These are phyloP conservation scores for Trametes villosa DNA, from an alignment of 768 basidiomycete genomes.

Conservation along the genomic window DNA sequence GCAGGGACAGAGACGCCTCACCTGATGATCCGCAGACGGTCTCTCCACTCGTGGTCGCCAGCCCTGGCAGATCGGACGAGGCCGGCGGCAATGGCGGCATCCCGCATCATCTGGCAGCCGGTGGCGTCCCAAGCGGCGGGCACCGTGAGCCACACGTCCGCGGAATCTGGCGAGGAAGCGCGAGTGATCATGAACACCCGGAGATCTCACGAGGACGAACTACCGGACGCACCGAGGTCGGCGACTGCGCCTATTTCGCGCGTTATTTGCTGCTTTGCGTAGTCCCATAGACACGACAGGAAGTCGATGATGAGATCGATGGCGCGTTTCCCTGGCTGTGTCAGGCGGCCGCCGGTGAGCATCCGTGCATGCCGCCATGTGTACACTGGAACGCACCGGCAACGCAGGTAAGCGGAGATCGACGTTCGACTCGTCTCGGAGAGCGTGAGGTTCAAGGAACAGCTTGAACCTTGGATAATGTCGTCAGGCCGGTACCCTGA, in stretches of 20 bases:
- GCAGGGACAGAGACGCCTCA: constrained; percentile 31
- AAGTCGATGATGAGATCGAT: constrained; percentile 85
- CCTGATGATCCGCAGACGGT: constrained; percentile 84
- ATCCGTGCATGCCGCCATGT: neutral
- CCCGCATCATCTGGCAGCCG: constrained; percentile 85
- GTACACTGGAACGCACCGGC: constrained; percentile 56
- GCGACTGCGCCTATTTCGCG: constrained; percentile 85
- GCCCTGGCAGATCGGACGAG: constrained; percentile 74
- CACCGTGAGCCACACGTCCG: constrained; percentile 85
- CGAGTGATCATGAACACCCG: constrained; percentile 5
- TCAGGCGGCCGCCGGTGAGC: neutral
- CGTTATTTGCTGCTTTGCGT: constrained; percentile 86
- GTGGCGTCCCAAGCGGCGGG: constrained; percentile 91
- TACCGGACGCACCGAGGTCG: constrained; percentile 66
- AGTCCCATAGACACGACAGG: constrained; percentile 82
- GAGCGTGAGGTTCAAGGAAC: constrained; percentile 79
- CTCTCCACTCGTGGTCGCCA: constrained; percentile 76
- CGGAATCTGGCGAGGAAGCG: constrained; percentile 56
- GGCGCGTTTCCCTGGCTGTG: constrained; percentile 72
- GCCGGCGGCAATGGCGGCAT: constrained; percentile 79
- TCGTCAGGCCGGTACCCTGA: neutral
- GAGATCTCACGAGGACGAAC: neutral
- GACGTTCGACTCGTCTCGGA: constrained; percentile 70
- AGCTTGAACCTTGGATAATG: constrained; percentile 69
- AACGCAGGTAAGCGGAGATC: constrained; percentile 81